Conservation (phyloP, 768 basidiomycete species). For the Boletales sp. region DNA sequence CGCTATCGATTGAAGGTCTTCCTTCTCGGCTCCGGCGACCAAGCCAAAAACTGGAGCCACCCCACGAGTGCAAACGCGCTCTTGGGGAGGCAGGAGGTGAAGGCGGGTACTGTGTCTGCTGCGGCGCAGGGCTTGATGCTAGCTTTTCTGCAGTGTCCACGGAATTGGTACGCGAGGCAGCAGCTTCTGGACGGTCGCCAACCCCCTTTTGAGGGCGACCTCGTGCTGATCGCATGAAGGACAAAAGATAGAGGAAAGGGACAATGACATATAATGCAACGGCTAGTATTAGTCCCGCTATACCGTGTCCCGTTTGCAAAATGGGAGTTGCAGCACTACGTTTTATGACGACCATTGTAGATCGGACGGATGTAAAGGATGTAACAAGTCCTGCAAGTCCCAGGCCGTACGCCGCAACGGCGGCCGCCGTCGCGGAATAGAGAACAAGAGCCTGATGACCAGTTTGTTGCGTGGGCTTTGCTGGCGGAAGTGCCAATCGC, state of each 20-base stretch:
- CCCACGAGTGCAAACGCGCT: conserved; percentile 36
- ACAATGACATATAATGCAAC: conserved; percentile 53
- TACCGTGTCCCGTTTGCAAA: conserved; percentile 61
- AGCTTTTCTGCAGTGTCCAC: conserved; percentile 41
- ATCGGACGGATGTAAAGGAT: conserved; percentile 56
- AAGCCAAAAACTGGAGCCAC: conserved; percentile 35
- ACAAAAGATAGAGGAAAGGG: conserved; percentile 40
- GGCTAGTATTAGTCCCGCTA: conserved; percentile 64
- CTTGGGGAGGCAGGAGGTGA: conserved; percentile 31
- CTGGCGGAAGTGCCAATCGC: conserved; percentile 41
- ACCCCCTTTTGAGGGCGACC: conserved; percentile 16
- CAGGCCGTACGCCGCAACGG: conserved; percentile 49
- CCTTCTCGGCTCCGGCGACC: conserved; percentile 34
- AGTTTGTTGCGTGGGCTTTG: conserved; percentile 17
- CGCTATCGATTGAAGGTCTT: conserved; percentile 39
- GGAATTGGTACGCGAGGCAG: conserved; percentile 34
- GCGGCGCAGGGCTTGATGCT: conserved; percentile 26
- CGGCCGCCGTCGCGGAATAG: conserved; percentile 37
- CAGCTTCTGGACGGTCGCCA: conserved; percentile 21
- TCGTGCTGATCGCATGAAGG: conserved; percentile 11
- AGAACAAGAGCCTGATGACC: conserved; percentile 27
- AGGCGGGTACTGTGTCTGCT: conserved; percentile 28
- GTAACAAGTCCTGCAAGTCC: conserved; percentile 62
- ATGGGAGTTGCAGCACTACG: conserved; percentile 29
- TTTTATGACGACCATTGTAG: conserved; percentile 26